Evolutionary conservation across 116 monocot species (phyloP).

Genomic region (Posidonia oceanica): DNA sequence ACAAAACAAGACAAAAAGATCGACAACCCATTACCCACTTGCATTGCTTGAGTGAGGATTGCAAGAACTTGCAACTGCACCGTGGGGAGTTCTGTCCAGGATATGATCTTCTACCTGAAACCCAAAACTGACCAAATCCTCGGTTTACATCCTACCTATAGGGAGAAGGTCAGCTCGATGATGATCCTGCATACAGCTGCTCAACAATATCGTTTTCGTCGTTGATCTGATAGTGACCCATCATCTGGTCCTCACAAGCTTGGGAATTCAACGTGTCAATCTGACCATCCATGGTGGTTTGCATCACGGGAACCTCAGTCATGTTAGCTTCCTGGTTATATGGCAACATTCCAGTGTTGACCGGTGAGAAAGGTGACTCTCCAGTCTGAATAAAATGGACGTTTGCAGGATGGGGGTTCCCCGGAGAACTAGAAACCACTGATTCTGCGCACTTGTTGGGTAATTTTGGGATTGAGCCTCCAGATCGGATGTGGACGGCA

Average conservation of each 20-base stretch:
- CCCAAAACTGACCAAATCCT: no score
- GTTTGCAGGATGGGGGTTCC: not conserved
- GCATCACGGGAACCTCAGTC: not conserved
- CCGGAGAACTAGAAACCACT: not conserved
- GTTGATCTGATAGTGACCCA: not conserved
- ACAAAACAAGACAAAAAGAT: no score
- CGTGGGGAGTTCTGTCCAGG: no score
- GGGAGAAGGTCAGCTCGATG: not conserved
- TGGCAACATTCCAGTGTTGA: not conserved
- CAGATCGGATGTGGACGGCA: slow-evolving; percentile 9
- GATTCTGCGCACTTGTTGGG: not conserved
- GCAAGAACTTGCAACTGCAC: no score
- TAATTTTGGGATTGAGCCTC: not conserved
- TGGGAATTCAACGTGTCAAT: not conserved
- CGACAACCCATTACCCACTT: no score
- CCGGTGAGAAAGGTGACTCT: not conserved
- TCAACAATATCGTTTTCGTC: not conserved
- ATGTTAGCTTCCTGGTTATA: no score
- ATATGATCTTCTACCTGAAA: no score
- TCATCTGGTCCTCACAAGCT: not conserved
- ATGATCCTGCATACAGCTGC: not conserved
- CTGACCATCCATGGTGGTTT: not conserved
- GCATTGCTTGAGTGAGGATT: no score
- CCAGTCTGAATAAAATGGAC: not conserved
- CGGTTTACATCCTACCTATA: no score